Evolutionary conservation across 23 red algal genomes (phyloP).

Genomic region (Cyanidioschyzon merolae): DNA sequence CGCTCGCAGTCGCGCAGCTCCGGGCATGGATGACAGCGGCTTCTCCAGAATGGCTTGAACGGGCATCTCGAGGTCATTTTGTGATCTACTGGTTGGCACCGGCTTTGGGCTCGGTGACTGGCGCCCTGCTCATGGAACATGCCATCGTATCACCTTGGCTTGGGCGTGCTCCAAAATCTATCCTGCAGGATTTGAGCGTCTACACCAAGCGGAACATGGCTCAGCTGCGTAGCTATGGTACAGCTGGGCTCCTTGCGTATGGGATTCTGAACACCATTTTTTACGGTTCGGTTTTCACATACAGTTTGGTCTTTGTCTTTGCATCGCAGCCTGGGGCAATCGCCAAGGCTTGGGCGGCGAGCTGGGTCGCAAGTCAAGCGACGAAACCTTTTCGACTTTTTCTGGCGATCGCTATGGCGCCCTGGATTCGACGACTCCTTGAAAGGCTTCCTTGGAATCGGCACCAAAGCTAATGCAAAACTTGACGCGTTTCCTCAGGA

Average conservation of each 20-base stretch:
- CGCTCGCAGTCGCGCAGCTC: constrained; percentile 20
- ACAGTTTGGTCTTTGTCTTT: constrained; percentile 30
- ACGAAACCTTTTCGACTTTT: constrained; percentile 62
- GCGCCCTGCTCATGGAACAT: constrained; percentile 5
- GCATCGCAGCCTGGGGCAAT: neutral
- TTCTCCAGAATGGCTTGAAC: neutral
- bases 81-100: neutral
- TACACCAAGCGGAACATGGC: neutral
- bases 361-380: constrained; percentile 58
- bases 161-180: neutral
- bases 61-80: neutral
- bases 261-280: constrained; percentile 54
- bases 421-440: constrained; percentile 38
- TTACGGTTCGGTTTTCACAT: constrained; percentile 49
- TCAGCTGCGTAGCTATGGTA: constrained; percentile 15
- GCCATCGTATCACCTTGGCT: neutral
- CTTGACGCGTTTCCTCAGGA: too few species aligned
- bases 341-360: constrained; percentile 65
- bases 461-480: neutral
- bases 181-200: neutral
- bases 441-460: neutral
- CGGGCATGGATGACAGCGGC: neutral
- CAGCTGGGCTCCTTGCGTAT: constrained; percentile 57
- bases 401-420: constrained; percentile 37
- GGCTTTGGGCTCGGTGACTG: neutral